Percentiles rank a stretch among this genome's conserved stretches.
phyloP scores from a whole-genome alignment of 2,329 filamentous ascomycete species.

The Ceratocystis diversiconidia region DNA sequence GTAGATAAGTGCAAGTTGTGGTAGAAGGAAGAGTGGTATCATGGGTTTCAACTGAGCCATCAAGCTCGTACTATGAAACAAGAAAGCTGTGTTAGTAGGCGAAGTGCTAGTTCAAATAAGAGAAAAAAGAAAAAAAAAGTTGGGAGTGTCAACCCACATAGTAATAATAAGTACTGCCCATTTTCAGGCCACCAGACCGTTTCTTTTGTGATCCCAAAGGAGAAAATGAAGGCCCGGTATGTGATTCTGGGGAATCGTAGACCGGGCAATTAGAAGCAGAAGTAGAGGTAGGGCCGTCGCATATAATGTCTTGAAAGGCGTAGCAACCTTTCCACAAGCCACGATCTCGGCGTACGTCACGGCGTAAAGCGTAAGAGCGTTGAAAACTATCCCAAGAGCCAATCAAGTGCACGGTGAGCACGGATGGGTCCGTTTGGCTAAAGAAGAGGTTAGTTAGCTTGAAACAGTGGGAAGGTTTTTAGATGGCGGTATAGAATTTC shows the following conservation, averaged over 20 bases:
- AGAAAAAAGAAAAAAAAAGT: slow-evolving; percentile 6
- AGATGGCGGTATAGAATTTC: not conserved
- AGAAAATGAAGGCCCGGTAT: not conserved
- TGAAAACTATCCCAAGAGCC: slow-evolving; percentile 95
- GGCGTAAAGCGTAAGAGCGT: slow-evolving; percentile 64
- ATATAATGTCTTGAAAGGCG: slow-evolving; percentile 71
- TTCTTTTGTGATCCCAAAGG: slow-evolving; percentile 24
- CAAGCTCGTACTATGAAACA: slow-evolving; percentile 58
- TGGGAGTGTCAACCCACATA: slow-evolving; percentile 48
- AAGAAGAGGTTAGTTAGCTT: not conserved
- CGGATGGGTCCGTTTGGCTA: slow-evolving; percentile 46
- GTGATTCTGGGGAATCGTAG: not conserved
- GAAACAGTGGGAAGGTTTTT: not conserved
- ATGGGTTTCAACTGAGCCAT: slow-evolving; percentile 62
- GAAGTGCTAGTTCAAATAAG: not conserved
- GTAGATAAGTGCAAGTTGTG: slow-evolving; percentile 68
- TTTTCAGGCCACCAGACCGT: slow-evolving; percentile 58
- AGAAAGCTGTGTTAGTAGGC: slow-evolving; percentile 5
- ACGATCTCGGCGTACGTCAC: slow-evolving; percentile 58
- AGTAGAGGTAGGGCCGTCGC: slow-evolving; percentile 39
- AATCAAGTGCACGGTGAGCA: slow-evolving; percentile 61
- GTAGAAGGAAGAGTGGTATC: slow-evolving; percentile 61
- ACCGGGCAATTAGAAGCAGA: not conserved
- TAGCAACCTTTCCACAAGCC: slow-evolving; percentile 80
- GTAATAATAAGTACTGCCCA: slow-evolving; percentile 92